Conservation (phyloP, 2,329 filamentous ascomycete species). For the Alternaria gaisen region DNA sequence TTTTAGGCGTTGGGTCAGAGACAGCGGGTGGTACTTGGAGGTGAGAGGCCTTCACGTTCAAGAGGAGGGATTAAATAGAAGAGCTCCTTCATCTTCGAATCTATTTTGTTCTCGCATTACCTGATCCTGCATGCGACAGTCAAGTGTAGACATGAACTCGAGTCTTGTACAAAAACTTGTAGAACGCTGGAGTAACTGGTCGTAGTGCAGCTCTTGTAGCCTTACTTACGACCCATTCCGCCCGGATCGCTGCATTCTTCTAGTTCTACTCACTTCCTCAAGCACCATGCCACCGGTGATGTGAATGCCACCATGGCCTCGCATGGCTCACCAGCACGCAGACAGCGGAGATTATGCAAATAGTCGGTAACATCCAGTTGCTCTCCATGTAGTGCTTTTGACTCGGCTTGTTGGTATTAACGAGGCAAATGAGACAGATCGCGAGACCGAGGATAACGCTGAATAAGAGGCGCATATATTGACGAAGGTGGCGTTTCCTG, state of each 20-base stretch:
- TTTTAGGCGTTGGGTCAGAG: background rate
- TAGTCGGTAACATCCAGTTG: constrained; percentile 44
- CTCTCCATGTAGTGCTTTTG: constrained; percentile 31
- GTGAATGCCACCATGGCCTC: background rate
- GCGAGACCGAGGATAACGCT: constrained; percentile 32
- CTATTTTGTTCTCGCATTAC: background rate
- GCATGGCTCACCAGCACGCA: constrained; percentile 36
- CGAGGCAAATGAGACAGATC: constrained; percentile 33
- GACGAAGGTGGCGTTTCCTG: constrained; percentile 24
- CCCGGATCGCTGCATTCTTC: background rate
- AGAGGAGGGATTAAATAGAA: background rate
- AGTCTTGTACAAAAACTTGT: background rate
- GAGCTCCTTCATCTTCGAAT: background rate
- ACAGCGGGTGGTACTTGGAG: background rate
- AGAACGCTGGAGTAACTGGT: background rate
- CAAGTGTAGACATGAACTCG: background rate
- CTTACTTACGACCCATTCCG: background rate
- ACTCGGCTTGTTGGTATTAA: constrained; percentile 23
- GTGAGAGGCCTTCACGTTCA: background rate
- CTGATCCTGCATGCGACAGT: background rate
- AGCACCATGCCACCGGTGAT: background rate
- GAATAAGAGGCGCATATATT: constrained; percentile 32
- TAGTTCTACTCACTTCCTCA: background rate
- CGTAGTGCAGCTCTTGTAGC: background rate
- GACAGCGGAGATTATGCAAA: constrained; percentile 37